Base-by-base conservation (phyloP, 1,284 basidiomycete genomes). In the Mycosarcoma mackinlayi region DNA sequence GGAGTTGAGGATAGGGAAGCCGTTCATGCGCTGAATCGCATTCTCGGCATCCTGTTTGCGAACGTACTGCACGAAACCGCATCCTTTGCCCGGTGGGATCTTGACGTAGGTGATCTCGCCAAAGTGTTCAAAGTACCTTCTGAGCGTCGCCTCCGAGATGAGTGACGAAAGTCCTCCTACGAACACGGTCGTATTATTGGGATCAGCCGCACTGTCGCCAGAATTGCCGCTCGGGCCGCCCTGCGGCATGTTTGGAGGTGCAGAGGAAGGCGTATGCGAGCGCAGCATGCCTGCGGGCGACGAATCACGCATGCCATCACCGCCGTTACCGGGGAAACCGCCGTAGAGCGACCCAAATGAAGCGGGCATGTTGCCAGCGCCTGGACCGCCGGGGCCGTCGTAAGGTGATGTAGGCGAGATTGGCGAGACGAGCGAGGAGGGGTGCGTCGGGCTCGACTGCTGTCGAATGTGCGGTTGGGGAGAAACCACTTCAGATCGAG, bases 21-120 rank as follows among this genome's bases (percentile, higher is more conserved):
- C 93, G 84, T 96, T 93, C 93, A 96, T 94, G 83, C 92, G 91
- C 83, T 93, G 91, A 72, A 97, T 96, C 3, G 94, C 93, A 24
- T 88, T 87, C 81, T 95, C 92, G 6, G 94, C 94, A 83, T 96
- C 94, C 11, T 88, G 88, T 84, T 96, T 94, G 69, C 89, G 87
- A 24, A 94, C 91, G 78, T 93, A 96, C 84, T 95, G 93, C 25
- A 97, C 93, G 76, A 97, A 97, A 0, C 94, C 93, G 77, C 94
- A 96, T 64, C 94, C 92, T 80, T 96, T 96, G 46, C 92, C 93
- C 24, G 92, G 90, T 3, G 94, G 94, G 7, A 96, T 93, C 84
- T 96, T 96, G 80, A 95, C 92, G 33, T 81, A 80, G 19, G 75
- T 72, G 65, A 82, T 81, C 45, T 76, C 75, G 42, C 80, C 80